Evolutionary conservation across 768 basidiomycete genomes (phyloP).

Genomic region (Amanita inopinata): DNA sequence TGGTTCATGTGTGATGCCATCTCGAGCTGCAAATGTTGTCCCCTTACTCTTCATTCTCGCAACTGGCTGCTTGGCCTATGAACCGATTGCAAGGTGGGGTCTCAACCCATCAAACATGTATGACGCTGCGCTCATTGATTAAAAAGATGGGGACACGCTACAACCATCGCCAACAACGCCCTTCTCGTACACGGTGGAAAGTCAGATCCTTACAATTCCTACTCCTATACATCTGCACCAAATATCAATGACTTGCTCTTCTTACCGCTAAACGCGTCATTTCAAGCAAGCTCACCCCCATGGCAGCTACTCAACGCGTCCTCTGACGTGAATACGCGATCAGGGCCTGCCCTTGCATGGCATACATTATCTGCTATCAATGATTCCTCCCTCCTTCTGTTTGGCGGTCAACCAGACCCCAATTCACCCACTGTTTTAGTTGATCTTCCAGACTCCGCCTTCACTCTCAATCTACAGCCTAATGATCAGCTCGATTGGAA

Average conservation of each 20-base stretch:
- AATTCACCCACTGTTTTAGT: slow-evolving; percentile 43
- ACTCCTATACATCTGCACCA: slow-evolving; percentile 67
- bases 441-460: slow-evolving; percentile 52
- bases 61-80: background rate
- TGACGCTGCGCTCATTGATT: background rate
- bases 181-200: slow-evolving; percentile 78
- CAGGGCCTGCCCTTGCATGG: slow-evolving; percentile 66
- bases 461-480: slow-evolving; percentile 37
- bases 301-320: slow-evolving; percentile 52
- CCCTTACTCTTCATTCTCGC: background rate
- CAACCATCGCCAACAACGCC: slow-evolving; percentile 42
- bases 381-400: slow-evolving; percentile 43
- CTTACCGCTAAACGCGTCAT: slow-evolving; percentile 54
- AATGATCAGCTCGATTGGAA: slow-evolving; percentile 33
- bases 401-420: slow-evolving; percentile 69
- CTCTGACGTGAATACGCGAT: slow-evolving; percentile 30
- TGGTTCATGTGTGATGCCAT: too few species aligned
- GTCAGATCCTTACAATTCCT: slow-evolving; percentile 58
- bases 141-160: slow-evolving; percentile 81
- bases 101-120: background rate
- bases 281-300: slow-evolving; percentile 52
- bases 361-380: slow-evolving; percentile 67
- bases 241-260: slow-evolving; percentile 60
- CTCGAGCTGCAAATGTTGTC: background rate
- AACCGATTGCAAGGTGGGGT: slow-evolving; percentile 3